Percentiles rank a stretch among this genome's conserved stretches.
Conservation (phyloP, 352 stramenopile species). For the Globisporangium nagaii region DNA sequence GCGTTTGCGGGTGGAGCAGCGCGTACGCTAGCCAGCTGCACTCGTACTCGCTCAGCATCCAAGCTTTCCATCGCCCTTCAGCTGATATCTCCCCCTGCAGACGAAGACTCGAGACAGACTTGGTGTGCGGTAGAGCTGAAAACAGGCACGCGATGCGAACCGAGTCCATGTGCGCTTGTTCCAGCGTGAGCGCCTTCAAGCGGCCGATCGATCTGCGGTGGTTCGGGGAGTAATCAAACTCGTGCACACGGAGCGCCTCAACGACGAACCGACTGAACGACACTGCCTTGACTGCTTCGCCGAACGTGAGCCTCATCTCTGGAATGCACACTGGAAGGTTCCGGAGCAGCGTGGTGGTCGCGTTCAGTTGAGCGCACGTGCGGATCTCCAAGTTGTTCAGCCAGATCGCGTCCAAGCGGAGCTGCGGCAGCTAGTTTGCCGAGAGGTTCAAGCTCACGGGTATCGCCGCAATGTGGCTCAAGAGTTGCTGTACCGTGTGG, state of each 20-base stretch:
- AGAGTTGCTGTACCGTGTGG: neutral
- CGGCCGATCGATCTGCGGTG: neutral
- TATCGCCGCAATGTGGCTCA: neutral
- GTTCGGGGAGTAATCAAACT: neutral
- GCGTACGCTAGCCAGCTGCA: neutral
- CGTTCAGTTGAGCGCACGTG: neutral
- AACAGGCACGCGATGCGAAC: neutral
- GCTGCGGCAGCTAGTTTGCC: neutral
- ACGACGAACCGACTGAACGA: neutral
- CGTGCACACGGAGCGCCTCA: neutral
- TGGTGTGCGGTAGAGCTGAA: neutral
- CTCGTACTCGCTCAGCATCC: neutral
- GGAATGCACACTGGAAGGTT: neutral
- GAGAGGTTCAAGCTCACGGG: neutral
- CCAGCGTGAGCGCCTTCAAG: neutral
- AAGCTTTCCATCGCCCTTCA: neutral
- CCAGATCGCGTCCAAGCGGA: neutral
- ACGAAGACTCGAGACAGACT: neutral
- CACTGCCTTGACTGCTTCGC: neutral
- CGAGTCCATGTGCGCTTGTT: neutral
- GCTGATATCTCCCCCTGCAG: neutral
- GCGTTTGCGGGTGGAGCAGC: neutral
- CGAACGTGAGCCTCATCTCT: neutral
- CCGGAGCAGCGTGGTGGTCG: neutral
- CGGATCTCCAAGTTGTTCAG: neutral